phyloP scores from a whole-genome alignment of 768 basidiomycete genomes.

The Tulasnella sp. region DNA sequence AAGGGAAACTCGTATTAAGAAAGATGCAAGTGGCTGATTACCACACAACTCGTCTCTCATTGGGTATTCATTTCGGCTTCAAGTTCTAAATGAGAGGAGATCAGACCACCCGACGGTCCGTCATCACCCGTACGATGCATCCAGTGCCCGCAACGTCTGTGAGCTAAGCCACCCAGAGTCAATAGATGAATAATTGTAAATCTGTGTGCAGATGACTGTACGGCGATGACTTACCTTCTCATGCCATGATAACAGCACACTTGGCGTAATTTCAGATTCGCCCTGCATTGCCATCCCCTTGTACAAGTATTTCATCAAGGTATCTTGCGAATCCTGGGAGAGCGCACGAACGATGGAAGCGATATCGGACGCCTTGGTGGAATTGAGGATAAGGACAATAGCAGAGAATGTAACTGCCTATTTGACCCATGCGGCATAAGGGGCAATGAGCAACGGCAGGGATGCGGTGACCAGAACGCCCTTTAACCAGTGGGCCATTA shows the following conservation, averaged over 20 bases:
- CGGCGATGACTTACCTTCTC: conserved; percentile 93
- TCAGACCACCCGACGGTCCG: conserved; percentile 51
- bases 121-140: conserved; percentile 84
- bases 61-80: background rate
- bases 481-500: background rate
- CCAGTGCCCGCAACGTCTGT: conserved; percentile 91
- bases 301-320: conserved; percentile 95
- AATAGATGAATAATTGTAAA: background rate
- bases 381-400: conserved; percentile 83
- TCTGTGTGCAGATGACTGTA: background rate
- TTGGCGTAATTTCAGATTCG: conserved; percentile 52
- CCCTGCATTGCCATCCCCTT: conserved; percentile 78
- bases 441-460: background rate
- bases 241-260: conserved; percentile 79
- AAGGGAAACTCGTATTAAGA: no score
- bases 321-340: conserved; percentile 68
- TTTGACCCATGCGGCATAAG: no score
- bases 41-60: no score
- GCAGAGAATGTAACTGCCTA: conserved; percentile 72
- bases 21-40: no score
- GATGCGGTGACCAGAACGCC: background rate
- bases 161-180: conserved; percentile 41
- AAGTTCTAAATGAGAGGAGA: background rate
- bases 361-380: conserved; percentile 84
- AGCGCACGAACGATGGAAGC: conserved; percentile 60